A percentile compares a stretch with the other conserved stretches of the same genome.
phyloP scores from a whole-genome alignment of 73 alveolate genomes.

The Symbiodinium pilosum region DNA sequence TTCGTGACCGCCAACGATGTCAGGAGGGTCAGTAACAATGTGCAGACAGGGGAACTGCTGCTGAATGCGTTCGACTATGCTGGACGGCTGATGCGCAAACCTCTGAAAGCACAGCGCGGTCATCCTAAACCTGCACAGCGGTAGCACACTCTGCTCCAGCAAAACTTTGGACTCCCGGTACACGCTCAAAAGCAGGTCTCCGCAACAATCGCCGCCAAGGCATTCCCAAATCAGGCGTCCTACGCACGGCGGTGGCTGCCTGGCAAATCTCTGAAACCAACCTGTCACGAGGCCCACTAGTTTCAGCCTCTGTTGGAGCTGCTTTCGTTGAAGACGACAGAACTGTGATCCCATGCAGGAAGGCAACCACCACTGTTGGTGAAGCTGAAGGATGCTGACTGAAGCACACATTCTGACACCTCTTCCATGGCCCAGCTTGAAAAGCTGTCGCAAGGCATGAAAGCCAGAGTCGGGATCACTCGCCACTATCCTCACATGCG shows the following conservation, averaged over 20 bases:
- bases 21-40: neutral
- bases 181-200: conserved; percentile 2
- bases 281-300: neutral
- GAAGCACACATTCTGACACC: neutral
- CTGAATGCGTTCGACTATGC: neutral
- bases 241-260: neutral
- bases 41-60: neutral
- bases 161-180: neutral
- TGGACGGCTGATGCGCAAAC: neutral
- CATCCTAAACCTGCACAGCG: neutral
- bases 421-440: neutral
- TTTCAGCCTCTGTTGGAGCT: neutral
- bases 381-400: neutral
- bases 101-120: conserved; percentile 1
- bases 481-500: neutral
- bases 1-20: neutral
- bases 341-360: neutral
- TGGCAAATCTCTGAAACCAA: neutral
- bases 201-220: neutral
- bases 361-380: neutral
- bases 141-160: neutral
- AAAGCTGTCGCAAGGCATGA: neutral
- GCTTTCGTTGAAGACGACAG: neutral
- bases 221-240: neutral
- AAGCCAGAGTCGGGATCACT: neutral